A percentile compares a stretch with the other conserved stretches of the same genome.
phyloP scores from a whole-genome alignment of 2,329 filamentous ascomycete species.

The Hymenoscyphus repandus region DNA sequence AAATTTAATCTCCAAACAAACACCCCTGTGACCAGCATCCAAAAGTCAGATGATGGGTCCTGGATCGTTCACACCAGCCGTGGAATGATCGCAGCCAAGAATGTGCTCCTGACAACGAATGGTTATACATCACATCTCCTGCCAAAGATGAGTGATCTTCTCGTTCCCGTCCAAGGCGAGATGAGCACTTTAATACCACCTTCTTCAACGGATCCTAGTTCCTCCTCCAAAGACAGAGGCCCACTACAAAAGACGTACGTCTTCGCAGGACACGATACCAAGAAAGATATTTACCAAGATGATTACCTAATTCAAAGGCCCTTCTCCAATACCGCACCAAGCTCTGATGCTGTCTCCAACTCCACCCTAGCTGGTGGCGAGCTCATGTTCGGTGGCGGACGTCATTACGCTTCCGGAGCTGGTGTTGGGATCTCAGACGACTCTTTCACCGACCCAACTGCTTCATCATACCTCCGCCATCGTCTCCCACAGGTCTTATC shows the following conservation, averaged over 20 bases:
- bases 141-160: conserved; percentile 61
- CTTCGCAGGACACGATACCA: conserved; percentile 46
- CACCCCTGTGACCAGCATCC: conserved; percentile 55
- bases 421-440: conserved; percentile 57
- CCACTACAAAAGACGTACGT: conserved; percentile 41
- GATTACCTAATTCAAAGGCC: conserved; percentile 73
- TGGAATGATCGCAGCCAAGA: conserved; percentile 56
- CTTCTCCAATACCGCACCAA: conserved; percentile 33
- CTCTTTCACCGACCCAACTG: conserved; percentile 46
- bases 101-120: conserved; percentile 76
- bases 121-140: conserved; percentile 75
- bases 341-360: conserved; percentile 2
- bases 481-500: conserved; percentile 25
- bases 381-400: conserved; percentile 55
- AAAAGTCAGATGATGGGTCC: conserved; percentile 28
- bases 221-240: conserved; percentile 1
- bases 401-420: conserved; percentile 47
- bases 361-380: conserved; percentile 33
- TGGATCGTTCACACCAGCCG: conserved; percentile 65
- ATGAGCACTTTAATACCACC: conserved; percentile 62
- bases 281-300: conserved; percentile 46
- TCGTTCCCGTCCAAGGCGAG: conserved; percentile 73
- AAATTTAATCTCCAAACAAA: conserved; percentile 64
- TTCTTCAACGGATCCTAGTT: conserved; percentile 23
- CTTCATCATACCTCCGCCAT: conserved; percentile 26